Evolutionary conservation across 768 basidiomycete species (phyloP).

Genomic region (Pleurotus pulmonarius): DNA sequence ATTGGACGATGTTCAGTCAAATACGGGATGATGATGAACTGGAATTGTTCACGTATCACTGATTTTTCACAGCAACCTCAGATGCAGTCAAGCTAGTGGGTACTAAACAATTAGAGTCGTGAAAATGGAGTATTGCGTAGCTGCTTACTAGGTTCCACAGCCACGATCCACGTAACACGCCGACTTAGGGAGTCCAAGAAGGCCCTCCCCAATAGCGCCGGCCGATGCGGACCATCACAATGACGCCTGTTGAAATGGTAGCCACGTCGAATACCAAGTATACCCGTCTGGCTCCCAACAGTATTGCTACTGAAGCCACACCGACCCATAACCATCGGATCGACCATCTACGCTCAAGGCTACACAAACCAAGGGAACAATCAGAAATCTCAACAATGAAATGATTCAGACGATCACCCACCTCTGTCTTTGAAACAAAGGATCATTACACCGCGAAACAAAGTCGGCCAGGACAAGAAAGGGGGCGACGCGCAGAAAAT

Average conservation of each 20-base stretch:
- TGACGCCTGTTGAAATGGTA: slow-evolving; percentile 40
- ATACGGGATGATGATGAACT: no score
- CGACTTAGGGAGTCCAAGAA: slow-evolving; percentile 20
- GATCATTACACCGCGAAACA: slow-evolving; percentile 44
- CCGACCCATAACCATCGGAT: slow-evolving; percentile 51
- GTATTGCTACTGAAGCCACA: slow-evolving; percentile 51
- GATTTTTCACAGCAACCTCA: no score
- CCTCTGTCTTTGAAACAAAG: slow-evolving; percentile 41
- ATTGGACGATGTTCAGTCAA: no score
- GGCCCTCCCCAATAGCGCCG: slow-evolving; percentile 45
- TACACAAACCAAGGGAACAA: slow-evolving; percentile 12
- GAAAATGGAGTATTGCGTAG: no score
- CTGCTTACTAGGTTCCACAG: no score
- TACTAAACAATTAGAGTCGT: no score
- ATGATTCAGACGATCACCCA: slow-evolving; percentile 16
- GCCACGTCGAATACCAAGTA: slow-evolving; percentile 66
- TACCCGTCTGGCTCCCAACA: slow-evolving; percentile 63
- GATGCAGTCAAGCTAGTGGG: no score
- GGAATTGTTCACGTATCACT: no score
- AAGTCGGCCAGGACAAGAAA: slow-evolving; percentile 63
- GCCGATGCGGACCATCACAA: slow-evolving; percentile 45
- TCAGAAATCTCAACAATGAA: slow-evolving; percentile 7
- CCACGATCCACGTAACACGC: no score
- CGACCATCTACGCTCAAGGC: slow-evolving; percentile 37
- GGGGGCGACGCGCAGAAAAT: slow-evolving; percentile 59